Conservation (phyloP, 768 basidiomycete genomes). For the Lactarius akahatsu region DNA sequence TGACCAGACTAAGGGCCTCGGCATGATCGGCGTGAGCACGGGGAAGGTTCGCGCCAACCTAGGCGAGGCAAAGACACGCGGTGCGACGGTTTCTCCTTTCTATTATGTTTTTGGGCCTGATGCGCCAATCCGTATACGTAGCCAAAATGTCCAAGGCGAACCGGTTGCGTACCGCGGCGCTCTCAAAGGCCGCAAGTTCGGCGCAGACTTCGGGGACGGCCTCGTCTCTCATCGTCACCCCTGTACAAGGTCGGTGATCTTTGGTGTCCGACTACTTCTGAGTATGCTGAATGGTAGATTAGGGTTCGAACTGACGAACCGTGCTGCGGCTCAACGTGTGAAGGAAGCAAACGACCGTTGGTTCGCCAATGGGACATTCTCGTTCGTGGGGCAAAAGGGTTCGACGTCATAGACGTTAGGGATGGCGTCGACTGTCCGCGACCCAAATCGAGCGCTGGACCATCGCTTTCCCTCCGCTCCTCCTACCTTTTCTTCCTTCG, state of each 20-base stretch:
- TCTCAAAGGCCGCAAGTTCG: constrained; percentile 71
- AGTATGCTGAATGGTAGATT: constrained; percentile 8
- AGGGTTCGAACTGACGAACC: constrained; percentile 96
- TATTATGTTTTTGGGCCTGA: constrained; percentile 14
- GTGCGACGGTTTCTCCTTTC: constrained; percentile 44
- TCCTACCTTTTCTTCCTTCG: too few species aligned
- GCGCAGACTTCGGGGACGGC: constrained; percentile 72
- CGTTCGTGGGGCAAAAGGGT: constrained; percentile 66
- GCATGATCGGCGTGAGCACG: constrained; percentile 88
- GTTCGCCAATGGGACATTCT: constrained; percentile 88
- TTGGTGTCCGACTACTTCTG: not conserved
- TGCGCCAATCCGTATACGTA: constrained; percentile 36
- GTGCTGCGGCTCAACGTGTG: constrained; percentile 80
- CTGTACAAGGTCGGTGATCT: constrained; percentile 76
- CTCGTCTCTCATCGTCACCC: constrained; percentile 91
- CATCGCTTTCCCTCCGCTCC: not conserved
- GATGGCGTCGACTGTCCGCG: not conserved
- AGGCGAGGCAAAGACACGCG: constrained; percentile 89
- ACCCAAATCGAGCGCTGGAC: not conserved
- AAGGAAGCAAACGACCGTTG: constrained; percentile 97
- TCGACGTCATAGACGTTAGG: constrained; percentile 22
- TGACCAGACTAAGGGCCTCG: constrained; percentile 96
- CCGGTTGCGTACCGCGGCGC: constrained; percentile 82
- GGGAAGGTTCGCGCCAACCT: constrained; percentile 88
- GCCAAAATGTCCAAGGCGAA: constrained; percentile 96